Conservation (phyloP, 192 early-diverging fungal species). For the Umbelopsis vinacea region DNA sequence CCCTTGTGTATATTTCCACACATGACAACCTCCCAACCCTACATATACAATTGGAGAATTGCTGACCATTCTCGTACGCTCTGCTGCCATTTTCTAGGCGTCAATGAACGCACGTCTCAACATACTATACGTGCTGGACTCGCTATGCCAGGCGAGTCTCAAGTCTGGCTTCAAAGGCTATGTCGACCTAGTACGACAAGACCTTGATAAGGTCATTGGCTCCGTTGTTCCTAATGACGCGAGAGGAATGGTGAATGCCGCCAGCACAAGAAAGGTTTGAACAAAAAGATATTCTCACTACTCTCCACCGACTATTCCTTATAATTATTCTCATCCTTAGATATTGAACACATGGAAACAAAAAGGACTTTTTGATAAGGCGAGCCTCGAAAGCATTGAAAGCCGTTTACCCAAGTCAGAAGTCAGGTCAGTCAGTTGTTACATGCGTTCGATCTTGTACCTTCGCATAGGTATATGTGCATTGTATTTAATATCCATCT, state of each 20-base stretch:
- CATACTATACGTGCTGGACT: constrained; percentile 62
- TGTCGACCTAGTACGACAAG: constrained; percentile 49
- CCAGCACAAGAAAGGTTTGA: constrained; percentile 54
- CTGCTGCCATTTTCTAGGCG: constrained; percentile 31
- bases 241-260: constrained; percentile 58
- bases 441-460: background rate
- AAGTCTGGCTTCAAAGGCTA: constrained; percentile 53
- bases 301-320: too few species aligned
- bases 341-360: constrained; percentile 41
- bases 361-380: constrained; percentile 33
- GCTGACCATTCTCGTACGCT: constrained; percentile 4
- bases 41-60: background rate
- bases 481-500: background rate
- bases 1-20: background rate
- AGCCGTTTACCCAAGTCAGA: constrained; percentile 42
- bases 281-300: background rate
- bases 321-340: background rate
- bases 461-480: background rate
- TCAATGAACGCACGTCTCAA: constrained; percentile 58
- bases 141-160: constrained; percentile 51
- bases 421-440: constrained; percentile 37
- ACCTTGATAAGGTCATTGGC: constrained; percentile 48
- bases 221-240: constrained; percentile 46
- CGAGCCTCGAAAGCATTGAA: constrained; percentile 44
- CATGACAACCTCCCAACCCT: background rate